Base-by-base conservation (phyloP, 305 asterid species). In the Solanum hybrid region DNA sequence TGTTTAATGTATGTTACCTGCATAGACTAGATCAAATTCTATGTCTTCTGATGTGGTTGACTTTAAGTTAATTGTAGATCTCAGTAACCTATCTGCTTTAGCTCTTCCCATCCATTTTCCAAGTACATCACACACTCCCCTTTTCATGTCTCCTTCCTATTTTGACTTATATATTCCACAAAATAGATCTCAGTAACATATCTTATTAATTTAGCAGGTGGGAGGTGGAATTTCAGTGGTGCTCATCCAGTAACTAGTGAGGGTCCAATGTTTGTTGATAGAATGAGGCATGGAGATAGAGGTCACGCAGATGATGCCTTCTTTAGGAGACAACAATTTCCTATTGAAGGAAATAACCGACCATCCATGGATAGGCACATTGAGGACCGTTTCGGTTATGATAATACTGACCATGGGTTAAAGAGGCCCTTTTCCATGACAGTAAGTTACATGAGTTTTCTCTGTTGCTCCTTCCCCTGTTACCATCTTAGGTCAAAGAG, bases 371-470 rank as follows among this genome's bases (percentile, higher is more conserved):
- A 91, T 87, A 93, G 96, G 91, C 93, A 90, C 85, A 90, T 91
- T 76, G 95, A 90, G 88, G 94, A 91, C 81, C 91, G 91, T 32
- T 89, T 91, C 86, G 84, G 71, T 11, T 92, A 93, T 90, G 93
- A 92, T 84, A 92, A 91, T 81, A 82, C 90, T 91, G 88, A 88
- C 66, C 95, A 86, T 88, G 93, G 96, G 87, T 89, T 89, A 64
- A 93, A 94, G 90, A 90, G 95, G 77, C 92, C 96, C 31, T 91
- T 90, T 90, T 89, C 88, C 90, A 92, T 90, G 94, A 91, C 87
- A 79, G 95, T 92, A 91, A 90, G 95, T 79, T 71, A 85, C 69
- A 56, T 56, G 76, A 64, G 64, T 24, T 84, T 84, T 79, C 27
- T 71, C 69, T 7, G 80, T 56, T 76, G 9, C 51, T 80, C 32